These are phyloP conservation scores for Apiospora phragmitis DNA, from an alignment of 2,329 filamentous ascomycete species.

Conservation along the genomic window DNA sequence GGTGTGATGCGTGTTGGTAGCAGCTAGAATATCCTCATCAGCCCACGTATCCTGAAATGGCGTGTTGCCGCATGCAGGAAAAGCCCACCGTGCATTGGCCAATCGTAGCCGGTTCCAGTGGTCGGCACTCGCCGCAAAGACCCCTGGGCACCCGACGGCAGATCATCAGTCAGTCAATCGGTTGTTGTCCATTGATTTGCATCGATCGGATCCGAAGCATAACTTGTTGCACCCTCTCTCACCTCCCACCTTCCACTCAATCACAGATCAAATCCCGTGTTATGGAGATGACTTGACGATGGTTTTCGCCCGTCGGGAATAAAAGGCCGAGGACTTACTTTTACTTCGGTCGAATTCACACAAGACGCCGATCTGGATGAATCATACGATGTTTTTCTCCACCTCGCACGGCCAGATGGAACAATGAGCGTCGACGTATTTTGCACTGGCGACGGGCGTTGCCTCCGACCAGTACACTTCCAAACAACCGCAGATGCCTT, in stretches of 20 bases:
- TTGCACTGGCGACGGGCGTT: not conserved
- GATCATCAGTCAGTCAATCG: not conserved
- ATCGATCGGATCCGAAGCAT: not conserved
- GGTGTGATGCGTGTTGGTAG: not conserved
- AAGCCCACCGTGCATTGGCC: not conserved
- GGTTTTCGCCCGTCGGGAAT: not conserved
- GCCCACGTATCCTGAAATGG: not conserved
- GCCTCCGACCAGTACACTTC: not conserved
- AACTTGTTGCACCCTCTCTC: not conserved
- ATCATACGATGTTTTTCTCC: not conserved
- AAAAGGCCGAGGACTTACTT: not conserved
- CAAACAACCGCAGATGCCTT: not conserved
- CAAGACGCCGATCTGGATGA: not conserved
- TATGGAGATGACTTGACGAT: not conserved
- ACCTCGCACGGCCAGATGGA: not conserved
- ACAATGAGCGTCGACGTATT: not conserved
- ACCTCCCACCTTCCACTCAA: no score
- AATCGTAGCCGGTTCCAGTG: not conserved
- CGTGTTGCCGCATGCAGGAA: conserved; percentile 1
- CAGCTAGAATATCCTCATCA: not conserved
- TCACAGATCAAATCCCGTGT: not conserved
- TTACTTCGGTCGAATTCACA: not conserved
- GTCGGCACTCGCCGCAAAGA: not conserved
- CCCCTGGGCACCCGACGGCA: not conserved
- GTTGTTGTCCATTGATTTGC: not conserved